Evolutionary conservation across 2,329 filamentous ascomycete species (phyloP), one percentile per base, ranked within the genome.

Genomic region (Rachicladosporium sp.): DNA sequence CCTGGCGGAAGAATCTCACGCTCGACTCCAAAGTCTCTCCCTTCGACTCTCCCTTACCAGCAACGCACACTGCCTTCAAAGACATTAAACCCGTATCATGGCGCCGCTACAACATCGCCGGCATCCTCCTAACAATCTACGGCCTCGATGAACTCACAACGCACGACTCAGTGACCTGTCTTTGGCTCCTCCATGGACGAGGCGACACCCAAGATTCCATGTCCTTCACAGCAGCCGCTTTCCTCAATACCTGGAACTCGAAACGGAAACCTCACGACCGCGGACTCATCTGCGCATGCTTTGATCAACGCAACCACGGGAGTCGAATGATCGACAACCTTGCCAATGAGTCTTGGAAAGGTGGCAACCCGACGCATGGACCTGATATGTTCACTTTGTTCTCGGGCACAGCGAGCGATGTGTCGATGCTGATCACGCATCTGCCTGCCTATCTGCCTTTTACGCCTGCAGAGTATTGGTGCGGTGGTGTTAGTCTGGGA

Each of bases 251-350:
- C 6, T 93, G 80, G 76, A 78, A 82, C 52, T 54, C 61, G 38
- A 61, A 55, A 46, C 33, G 33, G 12, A 30, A 36, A 13, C 27
- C 13, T 33, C 12, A 36, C 34, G 46, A 51, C 29, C 64, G 67
- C 43, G 82, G 82, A 0, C 62, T 96, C 31, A 78, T 96, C 36
- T 87, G 84, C 2, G 74, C 88, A 9, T 75, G 81, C 2, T 93
- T 94, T 60, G 91, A 96, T 63, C 87, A 94, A 66, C 75, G 89
- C 34, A 96, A 96, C 60, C 91, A 96, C 62, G 91, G 91, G 19
- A 71, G 74, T 2, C 69, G 91, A 40, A 61, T 78, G 43, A 74
- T 89, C 2, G 71, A 80, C 50, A 64, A 73, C 6, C 50, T 70
- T 11, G 77, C 81, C 19, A 96, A 95, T 58, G 69, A 80, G 50